phyloP scores from a whole-genome alignment of 179 eudicot genomes.

The Silene vulgaris region DNA sequence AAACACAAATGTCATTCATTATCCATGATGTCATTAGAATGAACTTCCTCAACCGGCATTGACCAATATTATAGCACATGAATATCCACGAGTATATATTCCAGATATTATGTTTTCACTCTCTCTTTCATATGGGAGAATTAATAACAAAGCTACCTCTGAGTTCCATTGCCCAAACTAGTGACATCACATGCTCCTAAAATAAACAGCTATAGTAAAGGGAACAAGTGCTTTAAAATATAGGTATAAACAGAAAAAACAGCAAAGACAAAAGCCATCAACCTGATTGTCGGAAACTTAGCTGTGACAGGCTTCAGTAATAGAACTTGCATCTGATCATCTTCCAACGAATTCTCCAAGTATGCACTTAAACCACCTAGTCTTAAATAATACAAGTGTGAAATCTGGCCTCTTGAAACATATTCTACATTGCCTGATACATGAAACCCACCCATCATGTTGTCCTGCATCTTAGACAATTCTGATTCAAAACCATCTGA shows the following conservation, averaged over 20 bases:
- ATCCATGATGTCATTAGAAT: background rate
- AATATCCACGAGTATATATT: background rate
- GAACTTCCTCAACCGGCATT: constrained; percentile 3
- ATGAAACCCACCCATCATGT: constrained; percentile 23
- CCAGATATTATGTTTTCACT: background rate
- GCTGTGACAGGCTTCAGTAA: constrained; percentile 45
- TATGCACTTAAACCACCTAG: constrained; percentile 58
- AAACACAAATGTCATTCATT: background rate
- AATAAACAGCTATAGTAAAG: background rate
- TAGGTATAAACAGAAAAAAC: background rate
- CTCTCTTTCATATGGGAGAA: background rate
- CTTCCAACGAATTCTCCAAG: constrained; percentile 44
- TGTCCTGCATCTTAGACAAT: constrained; percentile 36
- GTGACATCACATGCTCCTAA: constrained; percentile 8
- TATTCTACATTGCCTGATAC: constrained; percentile 34
- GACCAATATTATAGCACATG: background rate
- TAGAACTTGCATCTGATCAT: constrained; percentile 38
- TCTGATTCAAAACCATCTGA: constrained; percentile 31
- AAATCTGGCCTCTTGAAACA: constrained; percentile 41
- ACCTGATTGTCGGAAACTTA: constrained; percentile 54
- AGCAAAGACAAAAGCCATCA: constrained; percentile 19
- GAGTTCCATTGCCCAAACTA: constrained; percentile 18
- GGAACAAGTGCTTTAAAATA: constrained; percentile 3
- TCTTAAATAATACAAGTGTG: constrained; percentile 35
- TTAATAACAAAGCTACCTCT: background rate